These are phyloP conservation scores for Tulasnella sp. DNA, from an alignment of 768 basidiomycete genomes.

Conservation along the genomic window DNA sequence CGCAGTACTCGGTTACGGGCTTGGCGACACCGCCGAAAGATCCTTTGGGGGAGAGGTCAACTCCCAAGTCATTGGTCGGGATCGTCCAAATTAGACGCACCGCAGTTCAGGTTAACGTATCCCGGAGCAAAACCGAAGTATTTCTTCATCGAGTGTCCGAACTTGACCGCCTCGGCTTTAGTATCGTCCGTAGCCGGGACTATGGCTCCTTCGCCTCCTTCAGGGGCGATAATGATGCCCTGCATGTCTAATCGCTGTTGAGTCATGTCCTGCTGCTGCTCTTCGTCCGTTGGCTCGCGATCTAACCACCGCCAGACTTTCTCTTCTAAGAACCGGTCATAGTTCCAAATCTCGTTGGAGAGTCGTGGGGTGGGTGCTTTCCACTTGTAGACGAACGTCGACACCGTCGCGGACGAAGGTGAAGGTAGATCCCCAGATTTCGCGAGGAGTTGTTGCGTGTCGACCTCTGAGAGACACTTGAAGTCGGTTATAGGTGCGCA, in stretches of 20 bases:
- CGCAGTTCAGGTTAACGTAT: constrained; percentile 30
- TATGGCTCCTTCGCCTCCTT: constrained; percentile 1
- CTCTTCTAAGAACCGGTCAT: constrained; percentile 63
- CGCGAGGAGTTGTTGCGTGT: constrained; percentile 30
- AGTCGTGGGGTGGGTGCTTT: constrained; percentile 32
- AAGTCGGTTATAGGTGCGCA: constrained; percentile 46
- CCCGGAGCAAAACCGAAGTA: constrained; percentile 25
- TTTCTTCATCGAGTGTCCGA: constrained; percentile 25
- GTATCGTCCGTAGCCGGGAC: not conserved
- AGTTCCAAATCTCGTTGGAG: constrained; percentile 60
- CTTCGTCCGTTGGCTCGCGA: constrained; percentile 22
- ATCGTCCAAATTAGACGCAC: constrained; percentile 14
- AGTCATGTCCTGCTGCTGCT: constrained; percentile 36
- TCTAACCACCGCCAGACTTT: constrained; percentile 67
- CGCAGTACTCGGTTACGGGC: constrained; percentile 23
- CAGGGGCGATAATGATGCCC: constrained; percentile 18
- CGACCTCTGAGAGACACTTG: constrained; percentile 21
- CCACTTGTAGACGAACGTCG: constrained; percentile 72
- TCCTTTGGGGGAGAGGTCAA: constrained; percentile 13
- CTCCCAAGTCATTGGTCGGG: not conserved
- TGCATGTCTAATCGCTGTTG: constrained; percentile 38
- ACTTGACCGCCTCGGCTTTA: constrained; percentile 16
- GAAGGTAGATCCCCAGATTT: constrained; percentile 33
- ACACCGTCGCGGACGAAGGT: constrained; percentile 25
- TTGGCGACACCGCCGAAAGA: constrained; percentile 26